These are phyloP conservation scores for Tolypocladium amazonense DNA, from an alignment of 2,329 filamentous ascomycete species.

Conservation along the genomic window DNA sequence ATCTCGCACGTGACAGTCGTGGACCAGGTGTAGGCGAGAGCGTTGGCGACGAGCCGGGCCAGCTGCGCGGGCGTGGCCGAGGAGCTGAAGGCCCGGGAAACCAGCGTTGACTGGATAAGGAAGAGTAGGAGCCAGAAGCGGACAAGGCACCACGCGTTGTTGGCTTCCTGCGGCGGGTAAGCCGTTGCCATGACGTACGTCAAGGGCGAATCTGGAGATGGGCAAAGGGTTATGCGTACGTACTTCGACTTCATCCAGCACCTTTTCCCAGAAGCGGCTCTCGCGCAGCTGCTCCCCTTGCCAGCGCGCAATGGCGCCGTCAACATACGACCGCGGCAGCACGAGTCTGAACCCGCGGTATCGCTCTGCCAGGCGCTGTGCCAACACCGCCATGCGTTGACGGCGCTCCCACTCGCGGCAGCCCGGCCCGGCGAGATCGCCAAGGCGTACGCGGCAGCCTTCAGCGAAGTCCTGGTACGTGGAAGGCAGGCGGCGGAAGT, in stretches of 20 bases:
- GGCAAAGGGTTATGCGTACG: background rate
- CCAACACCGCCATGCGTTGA: background rate
- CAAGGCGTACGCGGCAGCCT: background rate
- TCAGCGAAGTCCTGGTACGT: constrained; percentile 6
- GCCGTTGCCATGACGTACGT: background rate
- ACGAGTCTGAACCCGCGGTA: background rate
- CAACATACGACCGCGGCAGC: constrained; percentile 3
- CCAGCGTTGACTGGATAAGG: background rate
- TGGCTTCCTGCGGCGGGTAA: background rate
- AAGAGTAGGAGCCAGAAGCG: background rate
- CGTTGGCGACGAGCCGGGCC: constrained; percentile 3
- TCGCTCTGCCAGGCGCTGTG: background rate
- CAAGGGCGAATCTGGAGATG: background rate
- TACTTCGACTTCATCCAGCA: constrained; percentile 9
- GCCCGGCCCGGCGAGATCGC: background rate
- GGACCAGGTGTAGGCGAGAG: constrained; percentile 5
- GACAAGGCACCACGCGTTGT: background rate
- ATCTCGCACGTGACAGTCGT: constrained; percentile 5
- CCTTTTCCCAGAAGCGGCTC: constrained; percentile 8
- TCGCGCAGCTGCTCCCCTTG: background rate
- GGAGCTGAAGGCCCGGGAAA: background rate
- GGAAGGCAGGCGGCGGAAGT: background rate
- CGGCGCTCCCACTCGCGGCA: background rate
- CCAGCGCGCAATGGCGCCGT: constrained; percentile 1
- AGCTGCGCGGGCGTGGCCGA: background rate